Evolutionary conservation across 192 early-diverging fungal species (phyloP).

Genomic region (Coemansia biformis): DNA sequence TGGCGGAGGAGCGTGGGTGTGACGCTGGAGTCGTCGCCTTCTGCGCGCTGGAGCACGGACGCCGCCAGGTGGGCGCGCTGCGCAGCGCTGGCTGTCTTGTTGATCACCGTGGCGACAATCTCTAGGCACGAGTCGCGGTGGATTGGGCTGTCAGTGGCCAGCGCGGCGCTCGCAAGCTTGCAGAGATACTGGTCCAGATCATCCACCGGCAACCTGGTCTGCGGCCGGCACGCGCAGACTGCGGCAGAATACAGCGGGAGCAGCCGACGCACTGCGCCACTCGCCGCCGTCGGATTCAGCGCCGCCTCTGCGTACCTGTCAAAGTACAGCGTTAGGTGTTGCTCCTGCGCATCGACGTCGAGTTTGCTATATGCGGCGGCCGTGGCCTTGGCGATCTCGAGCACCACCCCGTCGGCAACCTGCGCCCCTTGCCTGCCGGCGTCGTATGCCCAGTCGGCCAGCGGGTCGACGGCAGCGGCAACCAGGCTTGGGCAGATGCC

Average conservation of each 20-base stretch:
- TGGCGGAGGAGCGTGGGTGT: no score
- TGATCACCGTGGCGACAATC: constrained; percentile 57
- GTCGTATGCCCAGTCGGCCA: constrained; percentile 19
- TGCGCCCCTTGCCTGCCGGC: not conserved
- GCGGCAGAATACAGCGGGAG: constrained; percentile 34
- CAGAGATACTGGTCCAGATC: constrained; percentile 45
- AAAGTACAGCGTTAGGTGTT: constrained; percentile 17
- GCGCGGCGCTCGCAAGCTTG: constrained; percentile 35
- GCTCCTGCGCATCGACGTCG: constrained; percentile 13
- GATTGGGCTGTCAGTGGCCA: constrained; percentile 32
- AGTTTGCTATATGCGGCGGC: constrained; percentile 28
- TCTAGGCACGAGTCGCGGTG: constrained; percentile 55
- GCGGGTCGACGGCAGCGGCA: constrained; percentile 10
- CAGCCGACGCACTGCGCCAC: not conserved
- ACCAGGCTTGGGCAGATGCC: constrained; percentile 11
- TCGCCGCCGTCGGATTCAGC: not conserved
- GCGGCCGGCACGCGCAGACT: constrained; percentile 35
- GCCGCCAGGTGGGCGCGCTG: constrained; percentile 25
- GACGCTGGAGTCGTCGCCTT: no score
- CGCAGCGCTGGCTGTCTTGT: constrained; percentile 56
- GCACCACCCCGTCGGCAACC: constrained; percentile 6
- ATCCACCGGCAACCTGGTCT: constrained; percentile 53
- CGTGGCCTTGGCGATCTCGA: constrained; percentile 24
- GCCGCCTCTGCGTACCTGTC: constrained; percentile 11
- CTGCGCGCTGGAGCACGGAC: constrained; percentile 7